phyloP scores from a whole-genome alignment of 495 filamentous ascomycete species.

The Tetracladium setigerum region DNA sequence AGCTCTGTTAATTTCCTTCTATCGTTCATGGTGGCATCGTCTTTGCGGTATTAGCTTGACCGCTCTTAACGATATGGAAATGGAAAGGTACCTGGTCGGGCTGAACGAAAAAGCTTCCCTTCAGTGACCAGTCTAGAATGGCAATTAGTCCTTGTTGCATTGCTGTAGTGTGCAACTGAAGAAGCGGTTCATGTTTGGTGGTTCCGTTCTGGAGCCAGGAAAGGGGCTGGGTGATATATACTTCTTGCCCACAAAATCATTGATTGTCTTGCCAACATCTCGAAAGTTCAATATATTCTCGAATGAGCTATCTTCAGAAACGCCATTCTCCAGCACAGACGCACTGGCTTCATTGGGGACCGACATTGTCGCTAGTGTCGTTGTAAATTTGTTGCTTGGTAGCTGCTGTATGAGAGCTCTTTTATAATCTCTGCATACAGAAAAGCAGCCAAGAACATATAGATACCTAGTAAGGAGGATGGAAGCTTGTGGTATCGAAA shows the following conservation, averaged over 20 bases:
- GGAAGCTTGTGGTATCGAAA: no score
- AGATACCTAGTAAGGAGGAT: no score
- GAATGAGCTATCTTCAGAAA: slow-evolving; percentile 27
- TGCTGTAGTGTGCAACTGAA: background rate
- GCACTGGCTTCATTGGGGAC: no score
- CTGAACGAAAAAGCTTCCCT: slow-evolving; percentile 66
- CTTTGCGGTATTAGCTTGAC: slow-evolving; percentile 28
- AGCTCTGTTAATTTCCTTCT: slow-evolving; percentile 49
- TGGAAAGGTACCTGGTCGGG: slow-evolving; percentile 48
- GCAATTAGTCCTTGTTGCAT: slow-evolving; percentile 1
- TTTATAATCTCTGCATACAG: no score
- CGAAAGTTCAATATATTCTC: slow-evolving; percentile 74
- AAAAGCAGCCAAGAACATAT: no score
- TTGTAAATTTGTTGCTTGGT: no score
- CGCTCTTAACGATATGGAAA: background rate
- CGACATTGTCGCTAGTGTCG: no score
- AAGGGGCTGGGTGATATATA: slow-evolving; percentile 24
- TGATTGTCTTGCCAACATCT: slow-evolving; percentile 72
- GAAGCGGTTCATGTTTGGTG: background rate
- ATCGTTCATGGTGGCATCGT: slow-evolving; percentile 64
- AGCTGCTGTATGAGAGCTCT: no score
- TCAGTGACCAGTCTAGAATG: slow-evolving; percentile 52
- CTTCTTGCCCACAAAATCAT: slow-evolving; percentile 46
- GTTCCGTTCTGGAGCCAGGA: background rate
- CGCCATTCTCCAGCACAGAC: no score